Base-by-base conservation (phyloP, 2,329 filamentous ascomycete species). In the Decorospora gaudefroyi region DNA sequence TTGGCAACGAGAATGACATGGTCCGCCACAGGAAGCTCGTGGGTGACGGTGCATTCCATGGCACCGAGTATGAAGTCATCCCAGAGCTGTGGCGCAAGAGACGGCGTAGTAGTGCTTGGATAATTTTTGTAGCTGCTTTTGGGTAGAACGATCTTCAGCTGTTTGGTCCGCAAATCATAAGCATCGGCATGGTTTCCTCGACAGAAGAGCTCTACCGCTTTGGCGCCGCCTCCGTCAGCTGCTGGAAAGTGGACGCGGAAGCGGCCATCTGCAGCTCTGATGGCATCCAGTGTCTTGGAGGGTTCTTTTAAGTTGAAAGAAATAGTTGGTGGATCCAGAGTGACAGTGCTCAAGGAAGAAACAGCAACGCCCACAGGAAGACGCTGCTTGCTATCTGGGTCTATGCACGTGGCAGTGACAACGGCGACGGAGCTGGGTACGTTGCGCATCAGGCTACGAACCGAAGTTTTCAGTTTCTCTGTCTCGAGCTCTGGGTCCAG, bases 321-420 rank as follows among this genome's bases (percentile, higher is more conserved):
- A 17, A 85, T 72, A n/a, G 80, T 72, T 0, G 82, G 79, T 1
- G 82, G 82, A 19, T 72, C 60, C 3, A 85, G 68, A 0, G 79
- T 77, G 10, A 85, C 78, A 3, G 80, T 81, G 48, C 71, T 82
- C 65, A 85, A 78, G 1, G 81, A 84, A 3, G 82, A 85, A 21
- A 85, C 77, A 6, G 80, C 83, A 55, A 82, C 79, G 28, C 64
- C 67, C 41, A 67, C 55, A 3, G 64, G 59, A 5, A 61, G 49
- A 25, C 42, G 36, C 19, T 39, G n/a, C 2, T 51, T 12, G 13
- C 42, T 43, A 27, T 49, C 36, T 6, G 53, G 43, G 18, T 62
- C 55, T 21, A 40, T 21, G 19, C 49, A 46, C 11, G 51, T 42
- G 6, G 69, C 61, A 1, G 80, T 82, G 42, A 84, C 73, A 23